Percentiles rank a stretch among this genome's conserved stretches.
Conservation (phyloP, 768 basidiomycete genomes). For the Wakefieldia striispora region DNA sequence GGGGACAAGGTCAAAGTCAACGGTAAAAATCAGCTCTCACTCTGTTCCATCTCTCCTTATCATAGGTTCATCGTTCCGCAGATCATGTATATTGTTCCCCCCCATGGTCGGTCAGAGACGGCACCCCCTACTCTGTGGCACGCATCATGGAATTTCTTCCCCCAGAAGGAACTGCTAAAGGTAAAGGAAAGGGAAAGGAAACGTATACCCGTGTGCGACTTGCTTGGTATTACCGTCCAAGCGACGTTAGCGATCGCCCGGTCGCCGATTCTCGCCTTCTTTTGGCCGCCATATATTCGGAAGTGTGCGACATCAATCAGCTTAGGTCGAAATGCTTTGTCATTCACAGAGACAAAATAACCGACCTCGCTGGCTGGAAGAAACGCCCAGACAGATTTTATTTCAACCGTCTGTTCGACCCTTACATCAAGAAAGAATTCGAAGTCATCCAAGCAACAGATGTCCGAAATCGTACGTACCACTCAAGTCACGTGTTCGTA, state of each 20-base stretch:
- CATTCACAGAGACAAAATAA: constrained; percentile 92
- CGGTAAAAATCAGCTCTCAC: constrained; percentile 50
- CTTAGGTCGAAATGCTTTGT: constrained; percentile 92
- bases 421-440: constrained; percentile 97
- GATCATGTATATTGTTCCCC: constrained; percentile 98
- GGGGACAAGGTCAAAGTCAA: constrained; percentile 85
- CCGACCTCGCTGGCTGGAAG: constrained; percentile 91
- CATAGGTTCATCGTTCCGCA: constrained; percentile 40
- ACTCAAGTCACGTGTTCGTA: constrained; percentile 21
- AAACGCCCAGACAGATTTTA: constrained; percentile 94
- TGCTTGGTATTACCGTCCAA: constrained; percentile 95
- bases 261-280: constrained; percentile 90
- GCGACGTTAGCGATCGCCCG: constrained; percentile 91
- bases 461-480: constrained; percentile 79
- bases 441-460: constrained; percentile 87
- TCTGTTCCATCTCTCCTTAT: constrained; percentile 15
- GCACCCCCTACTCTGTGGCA: constrained; percentile 92
- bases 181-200: constrained; percentile 63
- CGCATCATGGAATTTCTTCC: constrained; percentile 97
- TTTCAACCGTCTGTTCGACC: constrained; percentile 93
- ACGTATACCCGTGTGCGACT: constrained; percentile 82
- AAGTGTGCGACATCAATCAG: constrained; percentile 93
- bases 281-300: constrained; percentile 93
- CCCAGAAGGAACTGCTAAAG: constrained; percentile 68
- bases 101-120: constrained; percentile 87